Percentiles rank a stretch among this genome's conserved stretches.
Evolutionary conservation across 148 eudicot species (phyloP).

Genomic region (Camellia japonica): DNA sequence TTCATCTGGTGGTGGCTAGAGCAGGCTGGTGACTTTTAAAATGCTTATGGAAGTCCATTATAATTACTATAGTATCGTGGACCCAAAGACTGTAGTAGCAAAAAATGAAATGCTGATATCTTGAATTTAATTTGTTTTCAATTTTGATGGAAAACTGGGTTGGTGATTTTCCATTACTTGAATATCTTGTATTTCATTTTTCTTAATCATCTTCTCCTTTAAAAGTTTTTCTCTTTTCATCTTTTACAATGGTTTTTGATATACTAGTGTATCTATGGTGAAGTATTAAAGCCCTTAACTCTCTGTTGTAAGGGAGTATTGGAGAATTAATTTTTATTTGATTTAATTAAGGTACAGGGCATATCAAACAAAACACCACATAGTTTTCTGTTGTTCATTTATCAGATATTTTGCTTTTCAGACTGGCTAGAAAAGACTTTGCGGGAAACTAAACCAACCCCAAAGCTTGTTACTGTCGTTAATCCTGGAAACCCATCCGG

Average conservation of each 20-base stretch:
- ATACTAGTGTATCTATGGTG: neutral
- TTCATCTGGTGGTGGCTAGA: neutral
- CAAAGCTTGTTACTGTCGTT: slow-evolving; percentile 98
- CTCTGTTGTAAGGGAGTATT: neutral
- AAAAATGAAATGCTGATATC: neutral
- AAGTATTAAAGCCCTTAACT: neutral
- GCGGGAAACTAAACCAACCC: slow-evolving; percentile 65
- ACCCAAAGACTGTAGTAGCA: no score
- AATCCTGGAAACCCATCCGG: slow-evolving; percentile 99
- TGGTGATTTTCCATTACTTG: neutral
- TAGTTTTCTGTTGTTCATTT: neutral
- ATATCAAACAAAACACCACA: neutral
- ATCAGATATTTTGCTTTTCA: slow-evolving; percentile 30
- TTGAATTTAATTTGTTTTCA: neutral
- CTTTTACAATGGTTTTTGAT: neutral
- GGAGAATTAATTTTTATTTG: neutral
- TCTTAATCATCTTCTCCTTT: slow-evolving; percentile 3
- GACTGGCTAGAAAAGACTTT: slow-evolving; percentile 86
- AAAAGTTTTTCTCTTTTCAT: neutral
- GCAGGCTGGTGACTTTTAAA: neutral
- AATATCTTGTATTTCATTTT: neutral
- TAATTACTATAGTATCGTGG: neutral
- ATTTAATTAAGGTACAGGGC: neutral
- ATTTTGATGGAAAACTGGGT: neutral
- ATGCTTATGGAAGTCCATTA: neutral